Conservation (phyloP, 208 protist species). For the Crithidia acanthocephali region DNA sequence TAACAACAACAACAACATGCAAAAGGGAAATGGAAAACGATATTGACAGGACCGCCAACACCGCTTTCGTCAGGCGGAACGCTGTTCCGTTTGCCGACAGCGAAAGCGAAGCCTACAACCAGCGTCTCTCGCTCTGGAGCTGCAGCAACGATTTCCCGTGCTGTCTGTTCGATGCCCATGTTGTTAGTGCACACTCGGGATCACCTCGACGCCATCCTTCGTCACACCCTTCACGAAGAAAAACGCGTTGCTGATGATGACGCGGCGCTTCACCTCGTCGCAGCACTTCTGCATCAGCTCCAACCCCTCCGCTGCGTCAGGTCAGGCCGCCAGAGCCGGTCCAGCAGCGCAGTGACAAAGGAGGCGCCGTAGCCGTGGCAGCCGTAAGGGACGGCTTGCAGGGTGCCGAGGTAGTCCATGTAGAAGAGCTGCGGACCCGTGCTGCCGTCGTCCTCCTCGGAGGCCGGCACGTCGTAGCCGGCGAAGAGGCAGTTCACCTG, state of each 20-base stretch:
- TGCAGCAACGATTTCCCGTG: not conserved
- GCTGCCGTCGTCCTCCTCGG: constrained; percentile 63
- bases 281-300: constrained; percentile 95
- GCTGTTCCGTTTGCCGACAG: no score
- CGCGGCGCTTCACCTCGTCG: constrained; percentile 88
- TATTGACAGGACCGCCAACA: not conserved
- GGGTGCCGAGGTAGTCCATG: constrained; percentile 95
- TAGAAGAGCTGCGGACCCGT: constrained; percentile 90
- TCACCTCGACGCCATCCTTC: constrained; percentile 79
- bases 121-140: no score
- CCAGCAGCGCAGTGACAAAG: constrained; percentile 92
- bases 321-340: constrained; percentile 91
- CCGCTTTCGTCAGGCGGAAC: no score
- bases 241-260: constrained; percentile 86
- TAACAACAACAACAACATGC: constrained; percentile 1
- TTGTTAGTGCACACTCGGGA: constrained; percentile 65
- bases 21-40: not conserved
- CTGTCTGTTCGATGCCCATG: not conserved
- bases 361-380: constrained; percentile 95
- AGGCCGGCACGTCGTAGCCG: constrained; percentile 87
- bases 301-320: constrained; percentile 88
- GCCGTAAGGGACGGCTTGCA: constrained; percentile 92
- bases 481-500: constrained; percentile 92
- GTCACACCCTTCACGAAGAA: constrained; percentile 96
- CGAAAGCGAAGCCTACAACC: no score